phyloP scores from a whole-genome alignment of 768 basidiomycete genomes.

The Porpolomopsis calyptriformis region DNA sequence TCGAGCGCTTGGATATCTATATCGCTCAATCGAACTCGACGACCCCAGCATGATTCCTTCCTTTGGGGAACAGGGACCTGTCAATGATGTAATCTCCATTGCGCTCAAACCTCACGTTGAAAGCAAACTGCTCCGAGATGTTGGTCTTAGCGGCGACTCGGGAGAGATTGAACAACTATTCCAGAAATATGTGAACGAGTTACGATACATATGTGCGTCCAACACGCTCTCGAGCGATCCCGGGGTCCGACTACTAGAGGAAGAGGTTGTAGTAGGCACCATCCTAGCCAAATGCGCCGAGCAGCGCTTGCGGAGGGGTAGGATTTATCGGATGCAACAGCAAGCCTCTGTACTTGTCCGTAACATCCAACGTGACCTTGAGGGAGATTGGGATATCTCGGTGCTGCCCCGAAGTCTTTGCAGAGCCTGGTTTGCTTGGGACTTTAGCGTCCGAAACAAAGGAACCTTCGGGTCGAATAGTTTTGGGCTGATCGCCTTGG shows the following conservation, averaged over 20 bases:
- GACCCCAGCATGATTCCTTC: constrained; percentile 22
- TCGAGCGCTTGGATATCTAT: constrained; percentile 63
- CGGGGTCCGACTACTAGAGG: constrained; percentile 49
- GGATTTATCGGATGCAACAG: constrained; percentile 51
- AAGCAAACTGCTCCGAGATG: constrained; percentile 16
- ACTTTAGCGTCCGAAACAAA: constrained; percentile 34
- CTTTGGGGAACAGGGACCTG: constrained; percentile 10
- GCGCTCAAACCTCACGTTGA: constrained; percentile 23
- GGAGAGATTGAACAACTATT: constrained; percentile 32
- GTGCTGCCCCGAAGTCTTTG: constrained; percentile 31
- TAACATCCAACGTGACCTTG: constrained; percentile 34
- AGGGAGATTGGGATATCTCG: constrained; percentile 18
- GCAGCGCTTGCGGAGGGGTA: constrained; percentile 45
- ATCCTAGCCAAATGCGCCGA: constrained; percentile 65
- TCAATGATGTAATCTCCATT: constrained; percentile 30
- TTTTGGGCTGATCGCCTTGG: constrained; percentile 45
- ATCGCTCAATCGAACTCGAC: constrained; percentile 45
- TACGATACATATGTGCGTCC: constrained; percentile 58
- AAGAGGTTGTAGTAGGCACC: constrained; percentile 65
- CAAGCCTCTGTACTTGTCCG: constrained; percentile 43
- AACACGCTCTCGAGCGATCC: constrained; percentile 53
- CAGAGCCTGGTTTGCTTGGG: constrained; percentile 59
- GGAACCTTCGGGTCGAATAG: constrained; percentile 45
- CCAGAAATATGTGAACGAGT: constrained; percentile 47
- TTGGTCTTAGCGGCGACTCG: constrained; percentile 16